These are phyloP conservation scores for Komagataella phaffii DNA, from an alignment of 805 yeast species.

Conservation along the genomic window DNA sequence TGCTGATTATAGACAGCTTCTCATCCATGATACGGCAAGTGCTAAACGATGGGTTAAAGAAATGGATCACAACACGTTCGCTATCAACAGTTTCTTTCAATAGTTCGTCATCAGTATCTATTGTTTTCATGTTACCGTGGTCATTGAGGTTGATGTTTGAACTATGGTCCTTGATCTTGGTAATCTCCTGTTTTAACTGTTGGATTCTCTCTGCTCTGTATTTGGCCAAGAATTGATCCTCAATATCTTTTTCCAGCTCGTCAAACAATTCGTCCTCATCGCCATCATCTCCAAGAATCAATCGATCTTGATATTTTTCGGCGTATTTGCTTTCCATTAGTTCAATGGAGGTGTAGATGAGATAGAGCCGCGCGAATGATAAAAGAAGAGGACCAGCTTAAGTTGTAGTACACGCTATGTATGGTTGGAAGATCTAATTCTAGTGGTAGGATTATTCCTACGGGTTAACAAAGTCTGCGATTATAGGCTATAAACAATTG, in stretches of 20 bases:
- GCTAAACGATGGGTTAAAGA: constrained; percentile 44
- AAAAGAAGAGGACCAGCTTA: not conserved
- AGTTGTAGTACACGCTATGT: not conserved
- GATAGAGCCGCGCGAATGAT: not conserved
- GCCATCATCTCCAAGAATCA: constrained; percentile 11
- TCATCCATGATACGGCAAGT: constrained; percentile 50
- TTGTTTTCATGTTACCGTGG: constrained; percentile 27
- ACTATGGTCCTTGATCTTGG: constrained; percentile 18
- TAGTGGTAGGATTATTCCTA: not conserved
- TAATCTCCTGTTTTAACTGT: constrained; percentile 34
- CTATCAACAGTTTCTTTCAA: constrained; percentile 34
- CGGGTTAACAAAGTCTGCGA: not conserved
- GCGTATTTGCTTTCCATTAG: constrained; percentile 14
- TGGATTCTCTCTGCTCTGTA: constrained; percentile 56
- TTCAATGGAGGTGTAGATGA: not conserved
- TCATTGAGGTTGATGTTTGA: constrained; percentile 17
- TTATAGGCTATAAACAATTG: not conserved
- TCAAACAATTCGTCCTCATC: constrained; percentile 32
- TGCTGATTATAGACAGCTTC: constrained; percentile 31
- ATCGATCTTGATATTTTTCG: constrained; percentile 30
- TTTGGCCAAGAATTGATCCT: constrained; percentile 16
- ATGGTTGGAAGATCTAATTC: not conserved
- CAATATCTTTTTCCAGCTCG: constrained; percentile 33
- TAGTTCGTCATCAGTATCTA: constrained; percentile 40
- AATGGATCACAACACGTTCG: constrained; percentile 39